These are phyloP conservation scores for Leishmania lainsoni DNA, from an alignment of 208 protist genomes.

Conservation along the genomic window DNA sequence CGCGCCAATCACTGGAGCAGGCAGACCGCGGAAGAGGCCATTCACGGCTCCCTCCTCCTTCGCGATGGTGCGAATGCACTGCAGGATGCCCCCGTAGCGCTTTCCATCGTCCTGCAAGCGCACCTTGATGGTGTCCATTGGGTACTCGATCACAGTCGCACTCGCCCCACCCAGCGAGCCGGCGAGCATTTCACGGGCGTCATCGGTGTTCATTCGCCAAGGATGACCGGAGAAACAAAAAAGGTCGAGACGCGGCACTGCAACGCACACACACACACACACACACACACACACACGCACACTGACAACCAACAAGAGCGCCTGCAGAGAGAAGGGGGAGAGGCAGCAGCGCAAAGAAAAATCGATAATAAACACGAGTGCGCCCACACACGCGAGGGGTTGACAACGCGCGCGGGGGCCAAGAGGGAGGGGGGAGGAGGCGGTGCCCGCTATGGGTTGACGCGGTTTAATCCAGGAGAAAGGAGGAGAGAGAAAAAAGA, in stretches of 20 bases:
- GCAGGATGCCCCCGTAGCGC: slow-evolving; percentile 57
- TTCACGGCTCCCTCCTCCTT: slow-evolving; percentile 82
- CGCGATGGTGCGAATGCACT: slow-evolving; percentile 72
- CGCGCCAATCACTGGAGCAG: slow-evolving; percentile 82
- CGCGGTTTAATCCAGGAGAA: background rate
- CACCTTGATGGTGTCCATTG: slow-evolving; percentile 94
- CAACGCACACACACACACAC: slow-evolving; percentile 2
- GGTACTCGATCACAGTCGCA: slow-evolving; percentile 88
- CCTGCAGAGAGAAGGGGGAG: background rate
- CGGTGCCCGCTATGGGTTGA: too few relatives aligned
- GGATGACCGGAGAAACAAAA: background rate
- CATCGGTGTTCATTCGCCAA: slow-evolving; percentile 53
- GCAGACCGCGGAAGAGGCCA: slow-evolving; percentile 90
- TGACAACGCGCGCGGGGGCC: background rate
- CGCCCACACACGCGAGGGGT: background rate
- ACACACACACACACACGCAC: slow-evolving; percentile 3
- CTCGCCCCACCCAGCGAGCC: slow-evolving; percentile 78
- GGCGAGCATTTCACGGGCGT: slow-evolving; percentile 70
- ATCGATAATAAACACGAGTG: background rate
- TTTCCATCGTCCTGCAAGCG: slow-evolving; percentile 86
- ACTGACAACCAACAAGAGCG: background rate
- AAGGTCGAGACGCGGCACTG: background rate
- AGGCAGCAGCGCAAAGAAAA: background rate
- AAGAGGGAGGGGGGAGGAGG: background rate
- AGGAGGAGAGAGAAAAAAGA: background rate